A percentile compares a stretch with the other conserved stretches of the same genome.
phyloP scores from a whole-genome alignment of 2,329 filamentous ascomycete species.

The Cryphonectria nitschkei region DNA sequence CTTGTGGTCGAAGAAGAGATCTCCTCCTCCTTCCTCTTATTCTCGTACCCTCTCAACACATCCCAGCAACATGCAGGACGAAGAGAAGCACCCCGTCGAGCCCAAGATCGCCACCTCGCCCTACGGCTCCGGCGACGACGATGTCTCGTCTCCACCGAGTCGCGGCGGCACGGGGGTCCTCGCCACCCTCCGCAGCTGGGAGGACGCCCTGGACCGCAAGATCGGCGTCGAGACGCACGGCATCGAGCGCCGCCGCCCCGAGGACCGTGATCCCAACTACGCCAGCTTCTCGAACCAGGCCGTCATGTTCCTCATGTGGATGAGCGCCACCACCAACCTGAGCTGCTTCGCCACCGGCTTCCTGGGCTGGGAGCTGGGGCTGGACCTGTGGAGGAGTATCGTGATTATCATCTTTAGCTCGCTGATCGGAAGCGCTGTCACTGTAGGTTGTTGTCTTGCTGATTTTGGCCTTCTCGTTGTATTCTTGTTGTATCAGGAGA shows the following conservation, averaged over 20 bases:
- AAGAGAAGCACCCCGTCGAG: conserved; percentile 23
- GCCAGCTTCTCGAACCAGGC: conserved; percentile 45
- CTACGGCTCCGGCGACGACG: conserved; percentile 16
- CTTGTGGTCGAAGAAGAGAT: not conserved
- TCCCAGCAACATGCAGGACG: conserved; percentile 23
- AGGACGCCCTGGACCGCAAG: conserved; percentile 48
- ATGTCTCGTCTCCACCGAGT: conserved; percentile 18
- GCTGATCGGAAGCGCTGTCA: conserved; percentile 46
- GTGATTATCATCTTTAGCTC: conserved; percentile 51
- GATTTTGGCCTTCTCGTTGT: not conserved
- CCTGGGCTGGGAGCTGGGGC: conserved; percentile 52
- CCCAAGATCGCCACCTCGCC: conserved; percentile 22
- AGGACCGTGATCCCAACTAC: conserved; percentile 45
- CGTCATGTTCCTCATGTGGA: conserved; percentile 57
- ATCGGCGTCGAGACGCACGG: conserved; percentile 54
- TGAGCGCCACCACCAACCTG: conserved; percentile 54
- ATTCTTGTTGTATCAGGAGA: no score
- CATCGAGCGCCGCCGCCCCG: conserved; percentile 49
- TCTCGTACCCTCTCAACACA: not conserved
- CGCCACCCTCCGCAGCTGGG: conserved; percentile 44
- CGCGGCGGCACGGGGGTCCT: conserved; percentile 37
- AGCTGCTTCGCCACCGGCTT: conserved; percentile 57
- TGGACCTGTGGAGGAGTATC: conserved; percentile 49
- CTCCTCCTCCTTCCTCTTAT: not conserved
- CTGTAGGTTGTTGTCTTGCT: conserved; percentile 32